Conservation (phyloP, 495 filamentous ascomycete species). For the Chaetomium cochliodes region DNA sequence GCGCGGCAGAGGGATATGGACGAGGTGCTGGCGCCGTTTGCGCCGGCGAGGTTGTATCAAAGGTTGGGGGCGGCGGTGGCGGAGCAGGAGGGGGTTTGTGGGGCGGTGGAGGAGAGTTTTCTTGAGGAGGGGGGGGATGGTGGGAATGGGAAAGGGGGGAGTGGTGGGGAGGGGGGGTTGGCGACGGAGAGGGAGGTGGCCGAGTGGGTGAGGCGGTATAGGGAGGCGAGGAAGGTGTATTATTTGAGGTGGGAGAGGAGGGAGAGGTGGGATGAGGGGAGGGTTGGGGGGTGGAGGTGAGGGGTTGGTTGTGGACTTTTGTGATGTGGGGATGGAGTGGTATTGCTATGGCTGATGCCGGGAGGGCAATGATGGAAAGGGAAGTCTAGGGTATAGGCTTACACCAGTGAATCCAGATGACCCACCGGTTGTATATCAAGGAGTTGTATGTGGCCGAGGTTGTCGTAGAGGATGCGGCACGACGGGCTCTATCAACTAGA, state of each 20-base stretch:
- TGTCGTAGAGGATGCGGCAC: no score
- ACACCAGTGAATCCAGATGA: no score
- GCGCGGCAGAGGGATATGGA: constrained; percentile 88
- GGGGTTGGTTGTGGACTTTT: not conserved
- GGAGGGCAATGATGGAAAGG: no score
- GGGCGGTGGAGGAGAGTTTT: constrained; percentile 86
- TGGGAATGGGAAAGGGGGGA: constrained; percentile 55
- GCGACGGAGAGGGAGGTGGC: constrained; percentile 73
- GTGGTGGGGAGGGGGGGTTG: constrained; percentile 41
- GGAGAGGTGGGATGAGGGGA: constrained; percentile 90
- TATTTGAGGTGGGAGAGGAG: constrained; percentile 77
- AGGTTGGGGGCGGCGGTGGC: constrained; percentile 67
- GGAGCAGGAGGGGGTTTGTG: constrained; percentile 81
- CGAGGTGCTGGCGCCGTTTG: constrained; percentile 75
- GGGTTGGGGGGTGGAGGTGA: constrained; percentile 90
- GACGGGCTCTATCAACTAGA: no score
- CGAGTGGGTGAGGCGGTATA: constrained; percentile 79
- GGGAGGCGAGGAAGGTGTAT: constrained; percentile 70
- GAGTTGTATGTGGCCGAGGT: no score
- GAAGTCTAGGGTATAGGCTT: no score
- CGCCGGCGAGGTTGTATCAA: constrained; percentile 79
- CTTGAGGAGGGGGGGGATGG: constrained; percentile 53
- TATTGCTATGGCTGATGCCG: no score
- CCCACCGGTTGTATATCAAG: no score
- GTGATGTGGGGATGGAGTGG: no score